Evolutionary conservation across 176 grass and related monocot genomes (phyloP).

Genomic region (Puccinellia tenuiflora): DNA sequence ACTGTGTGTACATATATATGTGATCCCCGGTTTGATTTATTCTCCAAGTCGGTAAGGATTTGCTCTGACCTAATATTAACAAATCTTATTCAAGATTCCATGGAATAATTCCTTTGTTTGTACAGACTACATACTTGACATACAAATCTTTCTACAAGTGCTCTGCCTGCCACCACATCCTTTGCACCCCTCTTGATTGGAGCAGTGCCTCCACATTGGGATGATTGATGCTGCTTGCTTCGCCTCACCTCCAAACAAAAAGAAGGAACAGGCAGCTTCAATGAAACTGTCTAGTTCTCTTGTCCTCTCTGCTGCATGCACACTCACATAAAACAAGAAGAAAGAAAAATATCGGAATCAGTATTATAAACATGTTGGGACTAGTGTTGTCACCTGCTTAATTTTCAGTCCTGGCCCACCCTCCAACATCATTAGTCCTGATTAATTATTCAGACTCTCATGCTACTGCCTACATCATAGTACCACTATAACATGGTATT

Average conservation of each 20-base stretch:
- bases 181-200: slow-evolving; percentile 12
- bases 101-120: not conserved
- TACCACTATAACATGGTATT: not conserved
- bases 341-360: slow-evolving; percentile 32
- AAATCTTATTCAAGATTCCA: too few relatives aligned
- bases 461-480: not conserved
- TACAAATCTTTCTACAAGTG: not conserved
- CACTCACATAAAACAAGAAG: slow-evolving; percentile 23
- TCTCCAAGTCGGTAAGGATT: not conserved
- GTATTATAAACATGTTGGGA: slow-evolving; percentile 54
- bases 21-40: not conserved
- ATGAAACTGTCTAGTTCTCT: slow-evolving; percentile 37
- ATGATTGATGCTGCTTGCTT: slow-evolving; percentile 32
- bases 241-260: slow-evolving; percentile 47
- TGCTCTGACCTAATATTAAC: not conserved
- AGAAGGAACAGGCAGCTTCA: slow-evolving; percentile 51
- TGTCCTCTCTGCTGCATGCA: slow-evolving; percentile 47
- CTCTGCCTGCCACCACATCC: slow-evolving; percentile 20
- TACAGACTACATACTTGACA: not conserved
- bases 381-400: slow-evolving; percentile 38
- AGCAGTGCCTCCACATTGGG: slow-evolving; percentile 35
- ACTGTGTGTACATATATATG: not conserved
- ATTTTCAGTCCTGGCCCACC: slow-evolving; percentile 27
- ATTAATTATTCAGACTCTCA: slow-evolving; percentile 22
- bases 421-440: slow-evolving; percentile 29